Evolutionary conservation across 23 red algal species (phyloP), one percentile per base, ranked within the genome.

Genomic region (Gracilaria caudata): DNA sequence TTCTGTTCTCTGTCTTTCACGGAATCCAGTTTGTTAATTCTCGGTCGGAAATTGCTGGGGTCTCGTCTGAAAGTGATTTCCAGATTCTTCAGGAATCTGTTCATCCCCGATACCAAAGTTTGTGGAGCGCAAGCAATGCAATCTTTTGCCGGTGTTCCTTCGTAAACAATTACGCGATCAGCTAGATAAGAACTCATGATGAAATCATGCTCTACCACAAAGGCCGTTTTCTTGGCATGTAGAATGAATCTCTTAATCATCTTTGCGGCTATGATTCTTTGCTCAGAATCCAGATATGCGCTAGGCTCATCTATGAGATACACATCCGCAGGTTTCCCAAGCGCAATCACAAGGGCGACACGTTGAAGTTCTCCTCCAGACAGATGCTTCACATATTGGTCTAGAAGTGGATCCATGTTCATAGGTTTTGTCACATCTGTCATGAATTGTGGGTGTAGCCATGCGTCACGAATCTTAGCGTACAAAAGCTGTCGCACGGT

Each of bases 1-100:
- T 98, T 98, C 30, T 98, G 96, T 34, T 98, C 96, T 77, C 89
- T 51, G 68, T 98, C 96, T 53, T 98, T 98, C 57, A 98, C 96
- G 4, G 92, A 95, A 32, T 92, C 93, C 19, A 90, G 51, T 76
- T 98, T 98, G 55, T 98, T 98, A 65, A 98, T 98, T 81, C 96
- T 83, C 29, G 96, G 96, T 40, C 96, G 93, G 85, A 91, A 93
- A 80, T 98, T 98, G 28, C 88, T 95, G 29, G 96, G 96, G 38
- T 98, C 96, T 39, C 96, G 66, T 78, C 96, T 77, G 54, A 98
- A 98, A 8, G 96, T 98, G 80, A 98, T 98, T 57, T 98, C 93
- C 37, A 98, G 65, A 23, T 88, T 92, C 83, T 95, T 87, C 41
- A 98, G 46, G 54, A 98, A 98, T 23, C 81, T 64, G 68, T 98